Base-by-base conservation (phyloP, 169 alveolate genomes). In the Plasmodium reichenowi region DNA sequence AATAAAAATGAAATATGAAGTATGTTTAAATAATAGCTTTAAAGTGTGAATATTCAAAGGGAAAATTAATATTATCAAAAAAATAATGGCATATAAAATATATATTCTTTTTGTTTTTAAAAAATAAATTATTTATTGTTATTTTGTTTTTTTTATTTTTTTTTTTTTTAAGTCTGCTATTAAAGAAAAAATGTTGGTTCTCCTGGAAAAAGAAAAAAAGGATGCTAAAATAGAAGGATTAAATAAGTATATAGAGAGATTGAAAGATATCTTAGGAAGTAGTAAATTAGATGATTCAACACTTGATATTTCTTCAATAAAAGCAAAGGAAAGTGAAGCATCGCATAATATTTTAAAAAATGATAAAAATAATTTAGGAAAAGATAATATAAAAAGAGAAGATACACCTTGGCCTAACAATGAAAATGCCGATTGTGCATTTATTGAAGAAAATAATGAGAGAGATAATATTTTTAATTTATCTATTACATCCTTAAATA, bases 331-430 rank as follows among this genome's bases (percentile, higher is more conserved):
- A 15, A 80, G 47, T 52, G 70, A 68, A 22, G 43, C 64, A 68
- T 38, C 60, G 59, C 62, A 80, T n/a, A 67, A 15, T 24, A 48
- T 29, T 70, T 80, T 72, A 58, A 80, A 68, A 63, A 72, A 38
- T 15, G 83, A 80, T 60, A 80, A 80, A 80, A 80, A 68, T n/a
- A 62, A 76, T 76, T 17, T 80, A 80, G 72, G 38, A 60, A 66
- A 80, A 80, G 20, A 54, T 68, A 32, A 43, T 24, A 4, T 29
- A 29, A 80, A 80, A 80, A 80, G 59, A 29, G 90, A 80, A 80
- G 90, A 80, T 72, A 62, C 90, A 17, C 85, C 90, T 5, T 80
- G 90, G 90, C 90, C 90, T 70, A 80, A 47, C 20, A 80, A 80
- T 56, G 90, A 80, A 68, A 59, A 48, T 80, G 47, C 64, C 29